These are phyloP conservation scores for Trichoderma atrobrunneum DNA, from an alignment of 2,329 filamentous ascomycete species.

Conservation along the genomic window DNA sequence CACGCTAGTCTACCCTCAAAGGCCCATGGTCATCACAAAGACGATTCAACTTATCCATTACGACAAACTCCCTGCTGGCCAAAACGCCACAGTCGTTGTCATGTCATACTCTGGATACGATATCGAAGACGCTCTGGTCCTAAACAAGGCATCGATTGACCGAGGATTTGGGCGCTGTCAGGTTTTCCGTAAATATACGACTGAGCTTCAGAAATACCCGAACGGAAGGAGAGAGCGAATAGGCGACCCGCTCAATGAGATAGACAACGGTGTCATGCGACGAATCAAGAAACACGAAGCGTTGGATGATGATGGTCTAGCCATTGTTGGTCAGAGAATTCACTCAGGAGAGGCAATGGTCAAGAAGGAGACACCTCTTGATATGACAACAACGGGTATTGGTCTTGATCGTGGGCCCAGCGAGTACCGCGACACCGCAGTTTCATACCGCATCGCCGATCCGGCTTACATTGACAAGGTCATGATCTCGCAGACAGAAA, in stretches of 20 bases:
- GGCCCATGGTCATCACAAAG: constrained; percentile 95
- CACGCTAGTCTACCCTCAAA: constrained; percentile 94
- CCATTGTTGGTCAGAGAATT: constrained; percentile 78
- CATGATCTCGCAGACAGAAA: constrained; percentile 85
- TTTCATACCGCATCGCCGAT: constrained; percentile 80
- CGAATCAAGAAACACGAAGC: constrained; percentile 67
- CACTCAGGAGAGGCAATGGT: constrained; percentile 80
- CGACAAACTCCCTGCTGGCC: constrained; percentile 92
- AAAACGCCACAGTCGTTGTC: constrained; percentile 95
- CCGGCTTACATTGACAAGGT: constrained; percentile 94
- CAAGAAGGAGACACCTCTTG: constrained; percentile 82
- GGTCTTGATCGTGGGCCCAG: constrained; percentile 63
- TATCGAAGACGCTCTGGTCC: constrained; percentile 94
- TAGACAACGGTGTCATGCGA: constrained; percentile 59
- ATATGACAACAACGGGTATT: constrained; percentile 70
- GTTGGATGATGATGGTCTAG: constrained; percentile 83
- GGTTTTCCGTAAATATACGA: constrained; percentile 92
- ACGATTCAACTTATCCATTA: constrained; percentile 97
- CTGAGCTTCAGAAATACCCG: constrained; percentile 82
- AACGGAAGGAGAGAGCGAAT: constrained; percentile 72
- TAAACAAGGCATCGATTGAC: constrained; percentile 95
- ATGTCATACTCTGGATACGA: constrained; percentile 99
- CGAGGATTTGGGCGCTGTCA: constrained; percentile 95
- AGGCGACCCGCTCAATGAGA: constrained; percentile 51
- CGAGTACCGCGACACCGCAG: constrained; percentile 64